Percentiles rank a stretch among this genome's conserved stretches.
These are phyloP conservation scores for Mortierella sp. DNA, from an alignment of 371 early-diverging fungal species.

Conservation along the genomic window DNA sequence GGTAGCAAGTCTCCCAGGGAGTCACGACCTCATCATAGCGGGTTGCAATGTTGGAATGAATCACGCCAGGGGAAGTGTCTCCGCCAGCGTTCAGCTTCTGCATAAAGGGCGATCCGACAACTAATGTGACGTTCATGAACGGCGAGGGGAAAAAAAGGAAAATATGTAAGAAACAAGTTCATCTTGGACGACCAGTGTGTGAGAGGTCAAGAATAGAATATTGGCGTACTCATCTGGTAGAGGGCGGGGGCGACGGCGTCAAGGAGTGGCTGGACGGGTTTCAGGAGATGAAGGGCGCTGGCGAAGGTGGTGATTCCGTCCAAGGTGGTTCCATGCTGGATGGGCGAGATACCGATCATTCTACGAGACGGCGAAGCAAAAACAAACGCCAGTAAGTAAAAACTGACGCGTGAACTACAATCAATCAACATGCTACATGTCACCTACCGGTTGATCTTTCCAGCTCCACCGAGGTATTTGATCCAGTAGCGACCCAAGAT, in stretches of 20 bases:
- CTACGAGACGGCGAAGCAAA: neutral
- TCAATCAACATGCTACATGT: neutral
- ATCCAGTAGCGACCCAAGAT: constrained; percentile 48
- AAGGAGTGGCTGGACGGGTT: constrained; percentile 26
- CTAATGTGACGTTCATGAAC: neutral
- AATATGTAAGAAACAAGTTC: neutral
- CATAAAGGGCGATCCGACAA: constrained; percentile 34
- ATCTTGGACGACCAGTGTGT: neutral
- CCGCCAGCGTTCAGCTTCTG: constrained; percentile 42
- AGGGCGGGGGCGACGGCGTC: constrained; percentile 34
- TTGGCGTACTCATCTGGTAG: constrained; percentile 34
- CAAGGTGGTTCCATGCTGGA: constrained; percentile 46
- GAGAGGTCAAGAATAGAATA: neutral
- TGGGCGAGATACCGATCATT: constrained; percentile 39
- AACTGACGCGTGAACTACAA: neutral
- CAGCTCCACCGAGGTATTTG: constrained; percentile 49
- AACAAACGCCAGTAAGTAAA: neutral
- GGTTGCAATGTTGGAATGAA: constrained; percentile 49
- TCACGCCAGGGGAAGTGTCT: constrained; percentile 34
- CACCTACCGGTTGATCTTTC: constrained; percentile 38
- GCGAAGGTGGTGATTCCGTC: constrained; percentile 33
- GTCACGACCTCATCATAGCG: constrained; percentile 46
- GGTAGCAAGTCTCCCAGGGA: constrained; percentile 31
- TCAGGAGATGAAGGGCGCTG: constrained; percentile 20
- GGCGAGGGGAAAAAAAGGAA: neutral